These are phyloP conservation scores for Corrigiola litoralis DNA, from an alignment of 179 eudicot genomes.

Conservation along the genomic window DNA sequence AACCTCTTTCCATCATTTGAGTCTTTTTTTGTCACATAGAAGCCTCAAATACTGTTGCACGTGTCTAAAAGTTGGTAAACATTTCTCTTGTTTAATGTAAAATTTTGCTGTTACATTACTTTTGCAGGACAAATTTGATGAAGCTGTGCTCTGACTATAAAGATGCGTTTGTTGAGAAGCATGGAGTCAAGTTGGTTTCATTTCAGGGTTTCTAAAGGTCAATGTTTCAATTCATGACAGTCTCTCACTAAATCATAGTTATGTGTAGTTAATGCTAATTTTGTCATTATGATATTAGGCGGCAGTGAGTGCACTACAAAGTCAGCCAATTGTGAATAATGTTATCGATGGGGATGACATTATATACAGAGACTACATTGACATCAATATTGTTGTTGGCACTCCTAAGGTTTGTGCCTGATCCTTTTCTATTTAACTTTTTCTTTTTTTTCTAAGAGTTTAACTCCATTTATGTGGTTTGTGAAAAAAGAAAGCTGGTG, in stretches of 20 bases:
- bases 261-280: conserved; percentile 6
- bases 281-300: conserved; percentile 44
- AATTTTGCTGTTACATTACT: conserved; percentile 9
- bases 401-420: conserved; percentile 68
- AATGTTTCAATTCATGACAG: conserved; percentile 4
- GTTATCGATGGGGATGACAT: conserved; percentile 99
- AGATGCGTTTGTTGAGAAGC: conserved; percentile 91
- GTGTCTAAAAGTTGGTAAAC: background rate
- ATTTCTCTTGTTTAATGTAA: background rate
- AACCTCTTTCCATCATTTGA: no score
- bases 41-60: background rate
- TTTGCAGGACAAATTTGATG: conserved; percentile 92
- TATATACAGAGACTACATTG: conserved; percentile 87
- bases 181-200: conserved; percentile 93
- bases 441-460: no score
- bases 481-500: no score
- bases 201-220: conserved; percentile 98
- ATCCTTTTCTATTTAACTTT: no score
- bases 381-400: conserved; percentile 97
- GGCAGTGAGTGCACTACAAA: conserved; percentile 89
- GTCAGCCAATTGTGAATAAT: conserved; percentile 90
- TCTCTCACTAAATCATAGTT: background rate
- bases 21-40: no score
- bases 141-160: conserved; percentile 96
- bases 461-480: no score